phyloP scores from a whole-genome alignment of 2,329 filamentous ascomycete species.

The Microdochium nivale region DNA sequence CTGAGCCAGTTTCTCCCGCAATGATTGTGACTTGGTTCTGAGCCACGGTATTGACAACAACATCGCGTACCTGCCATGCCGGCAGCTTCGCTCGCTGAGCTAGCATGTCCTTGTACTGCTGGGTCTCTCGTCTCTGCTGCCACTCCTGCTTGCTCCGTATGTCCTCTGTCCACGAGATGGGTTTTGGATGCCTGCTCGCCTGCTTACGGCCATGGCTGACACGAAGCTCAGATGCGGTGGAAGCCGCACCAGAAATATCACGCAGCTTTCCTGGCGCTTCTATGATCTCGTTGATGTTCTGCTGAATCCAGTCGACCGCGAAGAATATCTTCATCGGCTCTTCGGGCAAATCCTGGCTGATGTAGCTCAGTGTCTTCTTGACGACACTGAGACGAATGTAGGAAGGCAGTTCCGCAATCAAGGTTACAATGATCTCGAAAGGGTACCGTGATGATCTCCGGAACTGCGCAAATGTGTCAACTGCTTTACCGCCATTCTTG shows the following conservation, averaged over 20 bases:
- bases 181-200: constrained; percentile 39
- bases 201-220: constrained; percentile 20
- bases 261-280: constrained; percentile 75
- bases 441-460: constrained; percentile 71
- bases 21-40: constrained; percentile 88
- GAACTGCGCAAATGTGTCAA: constrained; percentile 54
- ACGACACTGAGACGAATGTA: constrained; percentile 90
- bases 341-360: constrained; percentile 61
- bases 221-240: constrained; percentile 51
- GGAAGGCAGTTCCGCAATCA: constrained; percentile 67
- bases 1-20: constrained; percentile 91
- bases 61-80: constrained; percentile 76
- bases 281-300: constrained; percentile 73
- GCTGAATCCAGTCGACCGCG: constrained; percentile 84
- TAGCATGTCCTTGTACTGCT: constrained; percentile 68
- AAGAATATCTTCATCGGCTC: constrained; percentile 87
- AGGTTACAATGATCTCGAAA: constrained; percentile 55
- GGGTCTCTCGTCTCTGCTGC: constrained; percentile 55
- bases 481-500: constrained; percentile 37
- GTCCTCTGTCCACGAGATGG: constrained; percentile 57
- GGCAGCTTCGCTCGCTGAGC: constrained; percentile 65
- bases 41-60: constrained; percentile 67
- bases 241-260: constrained; percentile 74
- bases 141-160: constrained; percentile 57
- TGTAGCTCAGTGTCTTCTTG: constrained; percentile 65